Percentiles rank a stretch among this genome's conserved stretches.
These are phyloP conservation scores for Coemansia sp. DNA, from an alignment of 192 early-diverging fungal genomes.

Conservation along the genomic window DNA sequence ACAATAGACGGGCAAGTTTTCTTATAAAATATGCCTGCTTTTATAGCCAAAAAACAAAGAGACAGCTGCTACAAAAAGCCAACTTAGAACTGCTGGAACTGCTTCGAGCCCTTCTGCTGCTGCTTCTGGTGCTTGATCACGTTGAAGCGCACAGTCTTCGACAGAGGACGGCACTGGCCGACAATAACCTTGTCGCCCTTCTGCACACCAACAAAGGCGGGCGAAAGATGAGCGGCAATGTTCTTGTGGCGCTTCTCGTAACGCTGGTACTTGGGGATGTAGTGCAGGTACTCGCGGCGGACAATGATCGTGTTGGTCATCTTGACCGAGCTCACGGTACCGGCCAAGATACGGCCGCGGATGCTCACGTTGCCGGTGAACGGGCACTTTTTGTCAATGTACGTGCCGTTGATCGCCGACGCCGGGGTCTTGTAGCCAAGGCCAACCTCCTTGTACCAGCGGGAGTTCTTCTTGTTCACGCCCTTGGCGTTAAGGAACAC, in stretches of 20 bases:
- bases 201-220: conserved; percentile 90
- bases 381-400: conserved; percentile 99
- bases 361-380: conserved; percentile 96
- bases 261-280: conserved; percentile 99
- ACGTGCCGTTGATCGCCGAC: conserved; percentile 94
- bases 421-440: conserved; percentile 99
- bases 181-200: conserved; percentile 91
- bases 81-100: conserved; percentile 86
- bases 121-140: conserved; percentile 94
- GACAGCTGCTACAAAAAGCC: not conserved
- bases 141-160: conserved; percentile 99
- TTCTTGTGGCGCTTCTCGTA: conserved; percentile 99
- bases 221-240: conserved; percentile 93
- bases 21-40: not conserved
- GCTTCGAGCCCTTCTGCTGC: conserved; percentile 77
- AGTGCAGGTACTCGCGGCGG: conserved; percentile 99
- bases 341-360: conserved; percentile 96
- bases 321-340: conserved; percentile 90
- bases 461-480: conserved; percentile 67
- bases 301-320: conserved; percentile 99
- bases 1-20: not conserved
- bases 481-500: conserved; percentile 89
- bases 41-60: not conserved
- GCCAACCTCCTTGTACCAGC: conserved; percentile 99
- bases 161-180: conserved; percentile 98